Conservation (phyloP, 2,329 filamentous ascomycete species). For the Juglanconis sp. region DNA sequence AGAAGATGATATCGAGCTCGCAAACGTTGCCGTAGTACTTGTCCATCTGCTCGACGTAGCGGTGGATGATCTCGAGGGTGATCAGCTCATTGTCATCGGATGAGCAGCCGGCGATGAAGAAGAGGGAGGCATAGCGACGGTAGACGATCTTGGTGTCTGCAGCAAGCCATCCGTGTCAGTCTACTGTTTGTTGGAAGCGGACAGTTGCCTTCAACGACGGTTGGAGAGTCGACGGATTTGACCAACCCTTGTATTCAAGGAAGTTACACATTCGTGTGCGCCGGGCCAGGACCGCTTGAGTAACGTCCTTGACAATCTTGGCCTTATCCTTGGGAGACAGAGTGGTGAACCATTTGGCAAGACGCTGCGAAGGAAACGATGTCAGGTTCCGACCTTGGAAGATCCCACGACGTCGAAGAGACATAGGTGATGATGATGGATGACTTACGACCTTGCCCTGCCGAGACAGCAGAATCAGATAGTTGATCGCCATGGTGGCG, state of each 20-base stretch:
- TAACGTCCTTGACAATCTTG: slow-evolving; percentile 99
- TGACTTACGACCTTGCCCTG: slow-evolving; percentile 96
- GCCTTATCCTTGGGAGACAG: slow-evolving; percentile 97
- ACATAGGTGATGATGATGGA: slow-evolving; percentile 34
- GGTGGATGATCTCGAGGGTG: slow-evolving; percentile 96
- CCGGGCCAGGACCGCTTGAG: slow-evolving; percentile 91
- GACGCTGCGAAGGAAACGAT: slow-evolving; percentile 59
- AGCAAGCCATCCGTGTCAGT: slow-evolving; percentile 11
- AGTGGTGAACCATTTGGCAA: slow-evolving; percentile 99
- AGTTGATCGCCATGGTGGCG: slow-evolving; percentile 53
- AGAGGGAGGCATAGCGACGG: slow-evolving; percentile 95
- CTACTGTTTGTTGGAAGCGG: background rate
- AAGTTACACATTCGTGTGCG: slow-evolving; percentile 99
- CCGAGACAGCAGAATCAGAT: slow-evolving; percentile 92
- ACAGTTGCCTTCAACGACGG: background rate
- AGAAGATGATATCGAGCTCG: slow-evolving; percentile 99
- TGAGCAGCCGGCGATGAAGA: slow-evolving; percentile 97
- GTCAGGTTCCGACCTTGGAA: background rate
- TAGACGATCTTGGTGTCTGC: slow-evolving; percentile 98
- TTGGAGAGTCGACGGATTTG: background rate
- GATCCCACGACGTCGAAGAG: background rate
- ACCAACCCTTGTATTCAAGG: slow-evolving; percentile 92
- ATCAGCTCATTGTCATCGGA: slow-evolving; percentile 98
- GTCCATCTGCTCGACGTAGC: slow-evolving; percentile 99
- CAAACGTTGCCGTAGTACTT: slow-evolving; percentile 99